Base-by-base conservation (phyloP, 306 rosid genomes). In the peach (Prunus persica) region DNA sequence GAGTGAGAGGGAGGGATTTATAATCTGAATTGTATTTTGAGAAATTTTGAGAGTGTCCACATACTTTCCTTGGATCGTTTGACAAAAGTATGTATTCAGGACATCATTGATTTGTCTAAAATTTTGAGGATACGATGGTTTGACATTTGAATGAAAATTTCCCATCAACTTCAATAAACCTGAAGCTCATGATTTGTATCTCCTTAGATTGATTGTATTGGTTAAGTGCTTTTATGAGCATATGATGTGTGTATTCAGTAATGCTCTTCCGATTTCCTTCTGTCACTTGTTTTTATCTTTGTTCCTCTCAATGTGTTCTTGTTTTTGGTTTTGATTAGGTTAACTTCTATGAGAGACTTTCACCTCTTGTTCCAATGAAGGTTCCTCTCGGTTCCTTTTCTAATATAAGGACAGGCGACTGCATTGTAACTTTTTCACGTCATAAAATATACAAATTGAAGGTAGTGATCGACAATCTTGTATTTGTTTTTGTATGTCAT, bases 371-470 rank as follows among this genome's bases (percentile, higher is more conserved):
- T 87, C 93, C 97, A 25, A 60, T 82, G 81, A 65, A 85, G 77
- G 79, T 64, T 84, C 96, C 98, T 78, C 96, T 95, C 71, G 92
- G 89, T 73, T 84, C 97, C 51, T 89, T 86, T 80, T 87, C 90
- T 72, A 83, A 95, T 50, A 82, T 95, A 56, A 88, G 45, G 82
- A 90, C 84, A 27, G 97, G 98, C 56, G 97, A 95, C 77, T 95
- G 97, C 82, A 71, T 95, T 72, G 97, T 95, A 46, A 87, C 98
- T 56, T 92, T 92, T 84, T 95, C 98, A 46, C 97, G 97, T 24
- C 54, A 38, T 52, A 65, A 76, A 49, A 90, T 95, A 69, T 95
- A 90, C 86, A 56, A 43, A 25, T 82, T 90, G 52, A 95, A 95
- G 97, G 98, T 92, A 80, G 75, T 75, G 63, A 67, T 79, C 57